phyloP scores from a whole-genome alignment of 495 filamentous ascomycete genomes.

The Parmelia sp. region DNA sequence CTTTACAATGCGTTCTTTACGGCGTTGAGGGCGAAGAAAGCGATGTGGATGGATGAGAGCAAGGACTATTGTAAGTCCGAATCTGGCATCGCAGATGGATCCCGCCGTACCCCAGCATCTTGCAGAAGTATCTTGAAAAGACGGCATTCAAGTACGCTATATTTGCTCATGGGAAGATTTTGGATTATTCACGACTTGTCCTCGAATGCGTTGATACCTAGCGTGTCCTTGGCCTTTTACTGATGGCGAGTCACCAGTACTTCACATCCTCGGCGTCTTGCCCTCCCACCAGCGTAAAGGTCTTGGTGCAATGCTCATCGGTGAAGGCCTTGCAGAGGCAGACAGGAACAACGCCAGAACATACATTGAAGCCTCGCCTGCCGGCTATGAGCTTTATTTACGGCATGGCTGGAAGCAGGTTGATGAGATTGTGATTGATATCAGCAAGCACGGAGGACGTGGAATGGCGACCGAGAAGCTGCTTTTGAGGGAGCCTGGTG shows the following conservation, averaged over 20 bases:
- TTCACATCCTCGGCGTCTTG: conserved; percentile 41
- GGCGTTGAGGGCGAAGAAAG: conserved; percentile 10
- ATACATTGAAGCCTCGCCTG: conserved; percentile 50
- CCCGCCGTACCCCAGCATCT: too few species aligned
- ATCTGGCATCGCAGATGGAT: neutral
- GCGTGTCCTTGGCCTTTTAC: too few species aligned
- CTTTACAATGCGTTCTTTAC: conserved; percentile 19
- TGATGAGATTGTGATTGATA: conserved; percentile 35
- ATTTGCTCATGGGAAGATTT: neutral
- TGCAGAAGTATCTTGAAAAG: too few species aligned
- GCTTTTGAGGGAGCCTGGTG: conserved; percentile 2
- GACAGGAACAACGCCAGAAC: conserved; percentile 41
- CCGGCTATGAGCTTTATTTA: conserved; percentile 48
- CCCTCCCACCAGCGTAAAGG: conserved; percentile 46
- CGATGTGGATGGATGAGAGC: conserved; percentile 18
- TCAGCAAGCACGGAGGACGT: conserved; percentile 28
- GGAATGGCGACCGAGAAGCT: neutral
- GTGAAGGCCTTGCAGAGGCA: conserved; percentile 44
- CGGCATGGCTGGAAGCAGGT: conserved; percentile 46
- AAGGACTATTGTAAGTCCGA: conserved; percentile 20
- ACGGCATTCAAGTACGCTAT: neutral
- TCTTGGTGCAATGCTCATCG: conserved; percentile 41
- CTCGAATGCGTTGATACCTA: too few species aligned
- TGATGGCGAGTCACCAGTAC: conserved; percentile 10
- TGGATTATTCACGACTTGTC: too few species aligned